Evolutionary conservation across 1,284 basidiomycete genomes (phyloP), one percentile per base, ranked within the genome.

Genomic region (Ceratobasidium theobromae): DNA sequence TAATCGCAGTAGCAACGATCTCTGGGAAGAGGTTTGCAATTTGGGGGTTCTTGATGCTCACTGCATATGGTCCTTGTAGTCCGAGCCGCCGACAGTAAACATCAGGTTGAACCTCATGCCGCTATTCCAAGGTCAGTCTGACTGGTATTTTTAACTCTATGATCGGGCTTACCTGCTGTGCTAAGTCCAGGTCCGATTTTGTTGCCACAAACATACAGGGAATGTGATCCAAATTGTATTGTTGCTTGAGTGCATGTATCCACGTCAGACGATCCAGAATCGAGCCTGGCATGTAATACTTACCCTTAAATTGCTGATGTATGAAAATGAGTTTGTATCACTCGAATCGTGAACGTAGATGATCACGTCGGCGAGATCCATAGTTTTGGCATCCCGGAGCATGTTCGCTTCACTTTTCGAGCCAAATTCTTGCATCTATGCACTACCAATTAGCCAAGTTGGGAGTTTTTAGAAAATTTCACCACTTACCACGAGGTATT

Each of bases 251-350:
- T 49, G 68, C 35, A 65, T 51, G 35, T 40, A 43, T 52, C 16
- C 30, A 11, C 30, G 33, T 53, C 66, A 64, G 21, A 46, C 18
- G 11, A 48, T 30, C 8, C n/a, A n/a, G n/a, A n/a, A n/a, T n/a
- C n/a, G n/a, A 48, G 38, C 9, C 9, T 27, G 46, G 32, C 28
- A 21, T 11, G 21, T 28, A n/a, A 4, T 6, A 76, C 89, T 74
- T 74, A 94, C 93, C 75, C 94, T 83, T 73, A 98, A 79, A 79
- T 98, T 98, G 71, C 93, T 96, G 74, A 99, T 94, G 78, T 99
- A 98, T 53, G 93, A 95, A 76, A 99, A 99, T 11, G 95, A 98
- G 77, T 98, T 98, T 27, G 97, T 98, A 76, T 99, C 97, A 74
- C 92, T 95, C 64, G 94, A 97, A 77, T 99, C 96, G 76, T 98